phyloP scores from a whole-genome alignment of 2,329 filamentous ascomycete genomes.

The Myrmaecium sp. region DNA sequence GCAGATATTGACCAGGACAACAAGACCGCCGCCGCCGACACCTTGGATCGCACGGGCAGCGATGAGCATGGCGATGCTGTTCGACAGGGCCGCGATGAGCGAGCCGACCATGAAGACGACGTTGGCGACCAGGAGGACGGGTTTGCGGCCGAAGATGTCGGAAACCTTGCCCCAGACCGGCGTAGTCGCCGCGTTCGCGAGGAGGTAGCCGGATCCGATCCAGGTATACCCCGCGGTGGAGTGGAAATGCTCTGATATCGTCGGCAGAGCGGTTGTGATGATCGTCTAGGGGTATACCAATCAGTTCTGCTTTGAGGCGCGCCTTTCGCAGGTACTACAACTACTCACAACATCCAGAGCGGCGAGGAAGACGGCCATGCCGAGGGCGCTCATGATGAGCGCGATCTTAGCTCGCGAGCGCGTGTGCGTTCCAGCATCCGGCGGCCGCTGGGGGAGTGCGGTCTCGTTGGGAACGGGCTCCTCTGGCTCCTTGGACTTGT shows the following conservation, averaged over 20 bases:
- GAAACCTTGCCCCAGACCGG: conserved; percentile 25
- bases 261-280: conserved; percentile 44
- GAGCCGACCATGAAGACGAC: conserved; percentile 44
- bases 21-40: conserved; percentile 44
- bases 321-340: neutral
- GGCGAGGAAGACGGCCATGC: conserved; percentile 40
- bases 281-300: conserved; percentile 30
- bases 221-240: conserved; percentile 34
- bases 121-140: conserved; percentile 17
- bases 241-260: conserved; percentile 37
- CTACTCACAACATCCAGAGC: conserved; percentile 37
- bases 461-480: too few relatives aligned
- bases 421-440: conserved; percentile 4
- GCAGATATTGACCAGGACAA: conserved; percentile 46
- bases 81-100: conserved; percentile 40
- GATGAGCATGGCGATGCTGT: conserved; percentile 45
- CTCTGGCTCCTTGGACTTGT: too few relatives aligned
- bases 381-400: conserved; percentile 32
- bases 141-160: conserved; percentile 22
- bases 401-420: conserved; percentile 26
- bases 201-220: conserved; percentile 29
- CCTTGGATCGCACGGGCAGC: conserved; percentile 45
- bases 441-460: too few relatives aligned
- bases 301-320: neutral
- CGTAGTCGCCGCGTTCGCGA: conserved; percentile 20